Conservation (phyloP, 2,329 filamentous ascomycete genomes). For the Colletotrichum sp. region DNA sequence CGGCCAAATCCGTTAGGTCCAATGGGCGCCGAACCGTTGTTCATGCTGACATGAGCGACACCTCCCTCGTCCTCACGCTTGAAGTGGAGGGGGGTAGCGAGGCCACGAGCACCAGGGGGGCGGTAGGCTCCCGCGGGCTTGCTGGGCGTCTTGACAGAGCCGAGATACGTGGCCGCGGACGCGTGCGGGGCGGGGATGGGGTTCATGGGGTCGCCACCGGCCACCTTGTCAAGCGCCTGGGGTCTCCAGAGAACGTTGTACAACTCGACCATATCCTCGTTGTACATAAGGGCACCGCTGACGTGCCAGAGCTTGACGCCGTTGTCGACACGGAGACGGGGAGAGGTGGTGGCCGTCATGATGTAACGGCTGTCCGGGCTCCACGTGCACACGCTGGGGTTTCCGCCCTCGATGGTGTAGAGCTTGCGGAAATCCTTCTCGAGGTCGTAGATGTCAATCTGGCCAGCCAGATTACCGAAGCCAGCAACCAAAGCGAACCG, state of each 20-base stretch:
- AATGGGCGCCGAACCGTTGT: conserved; percentile 75
- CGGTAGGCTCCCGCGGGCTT: conserved; percentile 98
- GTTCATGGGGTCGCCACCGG: conserved; percentile 72
- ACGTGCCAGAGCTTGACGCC: conserved; percentile 96
- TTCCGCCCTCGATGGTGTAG: conserved; percentile 92
- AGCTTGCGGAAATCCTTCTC: conserved; percentile 94
- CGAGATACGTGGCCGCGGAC: conserved; percentile 82
- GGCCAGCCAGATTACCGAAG: conserved; percentile 95
- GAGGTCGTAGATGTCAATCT: conserved; percentile 97
- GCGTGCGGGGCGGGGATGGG: conserved; percentile 79
- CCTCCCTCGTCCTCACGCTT: conserved; percentile 98
- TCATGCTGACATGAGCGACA: conserved; percentile 81
- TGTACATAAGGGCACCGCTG: conserved; percentile 87
- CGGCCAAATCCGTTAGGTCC: conserved; percentile 81
- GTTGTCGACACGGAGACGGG: conserved; percentile 94
- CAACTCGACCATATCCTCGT: conserved; percentile 91
- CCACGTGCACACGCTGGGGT: conserved; percentile 96
- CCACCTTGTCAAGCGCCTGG: conserved; percentile 64
- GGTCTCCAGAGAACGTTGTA: conserved; percentile 93
- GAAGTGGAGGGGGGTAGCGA: conserved; percentile 89
- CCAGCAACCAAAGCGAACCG: conserved; percentile 93
- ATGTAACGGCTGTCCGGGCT: conserved; percentile 95
- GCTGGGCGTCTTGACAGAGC: conserved; percentile 88
- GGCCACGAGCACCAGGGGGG: conserved; percentile 89
- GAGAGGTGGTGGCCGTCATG: conserved; percentile 96